A percentile compares a stretch with the other conserved stretches of the same genome.
phyloP scores from a whole-genome alignment of 495 filamentous ascomycete species.

The Echria macrotheca region DNA sequence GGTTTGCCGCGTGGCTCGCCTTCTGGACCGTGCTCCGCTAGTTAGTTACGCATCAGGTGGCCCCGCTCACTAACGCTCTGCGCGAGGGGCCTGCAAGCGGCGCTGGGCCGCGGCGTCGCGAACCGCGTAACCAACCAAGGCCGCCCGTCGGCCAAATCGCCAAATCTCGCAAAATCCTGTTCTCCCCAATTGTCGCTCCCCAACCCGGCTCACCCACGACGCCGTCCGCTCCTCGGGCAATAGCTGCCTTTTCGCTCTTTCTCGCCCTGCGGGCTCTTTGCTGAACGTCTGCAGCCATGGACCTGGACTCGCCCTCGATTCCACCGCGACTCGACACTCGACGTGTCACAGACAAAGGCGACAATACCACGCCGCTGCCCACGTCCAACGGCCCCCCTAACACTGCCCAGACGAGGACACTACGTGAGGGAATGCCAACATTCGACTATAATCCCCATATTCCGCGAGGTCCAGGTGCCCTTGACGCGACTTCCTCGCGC shows the following conservation, averaged over 20 bases:
- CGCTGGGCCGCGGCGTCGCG: slow-evolving; percentile 26
- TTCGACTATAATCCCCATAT: too few species aligned
- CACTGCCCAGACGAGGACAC: slow-evolving; percentile 3
- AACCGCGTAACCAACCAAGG: slow-evolving; percentile 29
- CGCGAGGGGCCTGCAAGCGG: slow-evolving; percentile 3
- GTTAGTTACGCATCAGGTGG: neutral
- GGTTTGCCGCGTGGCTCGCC: slow-evolving; percentile 18
- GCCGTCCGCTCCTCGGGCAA: slow-evolving; percentile 3
- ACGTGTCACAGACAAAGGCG: slow-evolving; percentile 25
- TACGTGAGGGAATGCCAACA: too few species aligned
- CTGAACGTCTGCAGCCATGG: slow-evolving; percentile 16
- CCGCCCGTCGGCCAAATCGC: slow-evolving; percentile 20
- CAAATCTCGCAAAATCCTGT: slow-evolving; percentile 27
- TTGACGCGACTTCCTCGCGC: slow-evolving; percentile 19
- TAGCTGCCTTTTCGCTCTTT: slow-evolving; percentile 10
- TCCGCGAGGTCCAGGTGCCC: too few species aligned
- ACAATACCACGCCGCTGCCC: slow-evolving; percentile 14
- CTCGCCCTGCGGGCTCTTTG: slow-evolving; percentile 1
- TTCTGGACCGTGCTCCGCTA: slow-evolving; percentile 12
- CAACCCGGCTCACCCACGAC: slow-evolving; percentile 13
- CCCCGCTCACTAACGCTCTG: neutral
- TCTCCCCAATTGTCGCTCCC: slow-evolving; percentile 3
- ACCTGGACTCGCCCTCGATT: slow-evolving; percentile 20
- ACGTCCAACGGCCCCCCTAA: slow-evolving; percentile 6
- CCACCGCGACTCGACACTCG: slow-evolving; percentile 24